Base-by-base conservation (phyloP, 345 rosid genomes). In the Eucalyptus microcorys region DNA sequence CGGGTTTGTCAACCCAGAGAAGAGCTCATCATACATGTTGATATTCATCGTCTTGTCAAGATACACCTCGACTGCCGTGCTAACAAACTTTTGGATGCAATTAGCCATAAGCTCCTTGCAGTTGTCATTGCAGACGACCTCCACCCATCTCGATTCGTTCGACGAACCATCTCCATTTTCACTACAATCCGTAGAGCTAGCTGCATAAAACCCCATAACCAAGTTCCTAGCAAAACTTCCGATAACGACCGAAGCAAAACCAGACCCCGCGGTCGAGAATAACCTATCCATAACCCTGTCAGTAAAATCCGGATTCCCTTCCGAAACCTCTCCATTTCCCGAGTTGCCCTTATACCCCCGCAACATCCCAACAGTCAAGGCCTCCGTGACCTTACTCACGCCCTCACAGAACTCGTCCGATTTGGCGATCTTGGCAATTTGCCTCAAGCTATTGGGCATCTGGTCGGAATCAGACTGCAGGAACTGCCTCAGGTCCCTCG, bases 201-300 rank as follows among this genome's bases (percentile, higher is more conserved):
- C 87, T 3, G 97, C 90, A 93, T 94, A 94, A 90, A 95, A 96
- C 4, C 98, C 99, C 93, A 96, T 89, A 68, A 96, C 98, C 89
- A 98, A 92, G 94, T 96, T 98, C 94, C 92, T 94, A 7, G 99
- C 99, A 91, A 98, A 96, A 91, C 99, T 98, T 92, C 99, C 99
- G 40, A 95, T 95, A 42, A 98, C 93, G 45, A 93, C 95, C 1
- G 99, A 98, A 71, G 95, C 93, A 92, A 98, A 97, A 7, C 99
- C 99, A 86, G 95, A 87, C 47, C 98, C 99, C 27, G 95, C 90
- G 14, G 92, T 85, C 2, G 99, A 96, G 87, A 96, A 93, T 88
- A 96, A 86, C 94, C 91, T 95, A 66, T 97, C 98, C 92, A 95
- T 92, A n/a, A 96, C 93, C 92, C 88, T 95, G 91, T 95, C 95